These are phyloP conservation scores for Plectosphaerella sp. DNA, from an alignment of 2,329 filamentous ascomycete genomes.

Conservation along the genomic window DNA sequence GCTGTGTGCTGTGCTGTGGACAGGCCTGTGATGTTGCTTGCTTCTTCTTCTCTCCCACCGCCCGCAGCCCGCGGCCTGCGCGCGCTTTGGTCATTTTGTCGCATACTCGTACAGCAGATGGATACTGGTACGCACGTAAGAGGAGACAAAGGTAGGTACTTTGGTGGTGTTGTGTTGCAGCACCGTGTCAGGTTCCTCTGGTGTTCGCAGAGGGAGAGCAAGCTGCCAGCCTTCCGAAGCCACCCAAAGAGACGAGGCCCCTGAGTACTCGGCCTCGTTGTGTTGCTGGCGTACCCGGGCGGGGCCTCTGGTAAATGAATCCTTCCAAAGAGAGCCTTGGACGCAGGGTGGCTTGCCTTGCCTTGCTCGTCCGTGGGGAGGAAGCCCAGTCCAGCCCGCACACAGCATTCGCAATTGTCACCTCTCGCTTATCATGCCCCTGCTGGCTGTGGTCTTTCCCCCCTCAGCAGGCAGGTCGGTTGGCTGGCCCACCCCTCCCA, in stretches of 20 bases:
- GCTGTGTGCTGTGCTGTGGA: too few relatives aligned
- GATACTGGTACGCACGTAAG: background rate
- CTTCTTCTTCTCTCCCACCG: background rate
- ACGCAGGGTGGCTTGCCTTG: background rate
- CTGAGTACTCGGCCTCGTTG: background rate
- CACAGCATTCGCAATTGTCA: background rate
- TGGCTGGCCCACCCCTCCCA: background rate
- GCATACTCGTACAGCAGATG: background rate
- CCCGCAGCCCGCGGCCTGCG: background rate
- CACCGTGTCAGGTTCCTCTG: background rate
- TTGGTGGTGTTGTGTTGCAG: background rate
- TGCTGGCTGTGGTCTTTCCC: background rate
- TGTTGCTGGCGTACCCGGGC: background rate
- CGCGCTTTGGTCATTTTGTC: background rate
- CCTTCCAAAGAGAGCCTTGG: background rate
- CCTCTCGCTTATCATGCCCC: background rate
- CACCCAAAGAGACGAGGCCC: too few relatives aligned
- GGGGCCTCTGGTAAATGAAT: background rate
- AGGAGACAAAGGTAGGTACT: background rate
- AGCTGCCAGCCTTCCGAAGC: background rate
- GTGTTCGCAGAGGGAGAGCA: background rate
- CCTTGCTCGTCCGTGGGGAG: background rate
- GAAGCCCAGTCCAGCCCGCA: background rate
- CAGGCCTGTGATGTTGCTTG: too few relatives aligned
- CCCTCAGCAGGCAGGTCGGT: background rate